Evolutionary conservation across 2,329 filamentous ascomycete species (phyloP).

Genomic region (Aspergillus ustus): DNA sequence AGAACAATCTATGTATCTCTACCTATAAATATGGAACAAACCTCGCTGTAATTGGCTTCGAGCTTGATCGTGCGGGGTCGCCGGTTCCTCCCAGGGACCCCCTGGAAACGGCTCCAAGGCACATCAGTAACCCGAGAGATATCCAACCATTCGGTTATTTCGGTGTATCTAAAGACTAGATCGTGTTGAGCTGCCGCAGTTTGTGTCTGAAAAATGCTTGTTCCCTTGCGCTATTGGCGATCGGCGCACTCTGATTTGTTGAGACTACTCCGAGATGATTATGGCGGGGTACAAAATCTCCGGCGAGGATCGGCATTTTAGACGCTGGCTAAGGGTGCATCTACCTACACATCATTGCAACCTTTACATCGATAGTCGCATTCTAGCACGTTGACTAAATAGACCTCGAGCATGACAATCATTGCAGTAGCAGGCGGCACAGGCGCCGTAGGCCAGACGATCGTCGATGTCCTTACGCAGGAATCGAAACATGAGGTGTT

Average conservation of each 20-base stretch:
- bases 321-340: too few relatives aligned
- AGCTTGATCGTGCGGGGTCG: too few relatives aligned
- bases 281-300: neutral
- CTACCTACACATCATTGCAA: neutral
- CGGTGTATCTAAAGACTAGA: too few relatives aligned
- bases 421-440: constrained; percentile 55
- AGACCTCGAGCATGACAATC: constrained; percentile 37
- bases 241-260: neutral
- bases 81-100: too few relatives aligned
- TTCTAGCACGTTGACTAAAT: neutral
- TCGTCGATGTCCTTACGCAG: constrained; percentile 50
- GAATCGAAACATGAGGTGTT: constrained; percentile 43
- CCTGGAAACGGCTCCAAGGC: too few relatives aligned
- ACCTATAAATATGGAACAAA: neutral
- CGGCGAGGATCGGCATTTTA: neutral
- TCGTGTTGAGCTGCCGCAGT: too few relatives aligned
- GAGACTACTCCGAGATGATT: neutral
- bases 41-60: neutral
- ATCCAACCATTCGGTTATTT: too few relatives aligned
- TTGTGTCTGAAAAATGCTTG: too few relatives aligned
- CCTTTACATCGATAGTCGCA: neutral
- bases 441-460: constrained; percentile 51
- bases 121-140: too few relatives aligned
- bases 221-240: neutral
- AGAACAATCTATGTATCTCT: neutral